Base-by-base conservation (phyloP, 2,329 filamentous ascomycete species). In the Penicillium sp. region DNA sequence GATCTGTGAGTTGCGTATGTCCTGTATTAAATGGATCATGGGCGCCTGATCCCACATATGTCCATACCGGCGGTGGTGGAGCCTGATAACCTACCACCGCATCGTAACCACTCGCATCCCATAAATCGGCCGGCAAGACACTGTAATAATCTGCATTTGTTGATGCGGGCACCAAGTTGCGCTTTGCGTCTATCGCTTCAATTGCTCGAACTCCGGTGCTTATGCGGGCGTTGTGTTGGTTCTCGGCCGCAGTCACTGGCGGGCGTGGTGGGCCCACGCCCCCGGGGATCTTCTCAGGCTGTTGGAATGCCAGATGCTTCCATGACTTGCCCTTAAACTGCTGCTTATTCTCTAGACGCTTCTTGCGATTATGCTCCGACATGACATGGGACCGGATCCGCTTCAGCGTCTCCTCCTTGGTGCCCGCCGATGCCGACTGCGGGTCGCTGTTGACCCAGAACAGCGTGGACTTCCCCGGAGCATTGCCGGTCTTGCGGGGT, bases 331-430 rank as follows among this genome's bases (percentile, higher is more conserved):
- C 56, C 41, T 61, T 65, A 44, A 64, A 62, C 9, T 60, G 59
- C 37, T 64, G 62, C 3, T 60, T 64, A 22, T 54, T 65, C 23
- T 65, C 62, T 33, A 65, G 45, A 30, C 62, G 51, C 37, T 66
- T 66, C 47, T 65, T 66, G 41, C 62, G 60, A 45, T 66, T 66
- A 41, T 66, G 62, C 39, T 66, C 62, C 26, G 62, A 65, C 62
- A 66, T 66, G 28, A 66, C 62, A 56, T 66, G 62, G 12, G 62
- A 66, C n/a, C 62, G 61, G 32, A 66, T 66, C 23, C 62, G 59
- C 46, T 66, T 66, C 41, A 66, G 46, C 1, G 62, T 66, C 31
- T 65, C 62, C 26, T 65, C 62, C 18, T 55, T 57, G 9, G 57
- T 62, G 7, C 62, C 62, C 34, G 52, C 53, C 2, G 60, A 56